Base-by-base conservation (phyloP, 306 rosid species). In the Trifolium fragiferum region DNA sequence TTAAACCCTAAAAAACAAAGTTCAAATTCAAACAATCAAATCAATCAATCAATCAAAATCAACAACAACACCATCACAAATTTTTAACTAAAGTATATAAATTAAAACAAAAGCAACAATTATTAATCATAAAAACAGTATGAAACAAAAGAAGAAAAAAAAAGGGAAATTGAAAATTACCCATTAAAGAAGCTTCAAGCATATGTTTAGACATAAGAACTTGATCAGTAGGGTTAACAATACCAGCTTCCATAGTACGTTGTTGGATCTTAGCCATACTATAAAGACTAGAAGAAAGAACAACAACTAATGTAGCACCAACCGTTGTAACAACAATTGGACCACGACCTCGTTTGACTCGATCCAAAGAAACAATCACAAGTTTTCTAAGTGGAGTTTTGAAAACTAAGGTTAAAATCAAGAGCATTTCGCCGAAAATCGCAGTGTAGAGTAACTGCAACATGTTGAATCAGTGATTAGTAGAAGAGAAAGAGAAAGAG, bases 101-200 rank as follows among this genome's bases (percentile, higher is more conserved):
- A 4, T 46, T 10, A 1, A 59, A 55, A 27, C 0, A 20, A 67
- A 51, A 65, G 43, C n/a, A 79, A 23, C 37, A 12, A 7, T 33
- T 71, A 40, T n/a, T 40, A 61, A 76, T 33, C 4, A 69, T 8
- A 8, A 72, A 20, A 55, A 13, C 68, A 27, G 32, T 27, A 27
- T 3, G 32, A 27, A 3, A 27, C 32, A 27, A 27, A 27, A 27
- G 4, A 27, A 27, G 0, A 27, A 6, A 15, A 73, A 73, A 30
- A 3, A 12, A 38, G 51, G 51, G 8, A 43, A 51, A 23, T 13
- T 8, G 66, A 53, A 57, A 65, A 66, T 38, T 90, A 94, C 98
- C 98, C 97, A 87, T 85, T 23, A 94, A 96, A 90, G 98, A 90
- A 69, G 92, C 89, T 81, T 94, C 98, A 7, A 94, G 94, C 88